These are phyloP conservation scores for Cicer chorassanicum DNA, from an alignment of 306 rosid genomes.

Conservation along the genomic window DNA sequence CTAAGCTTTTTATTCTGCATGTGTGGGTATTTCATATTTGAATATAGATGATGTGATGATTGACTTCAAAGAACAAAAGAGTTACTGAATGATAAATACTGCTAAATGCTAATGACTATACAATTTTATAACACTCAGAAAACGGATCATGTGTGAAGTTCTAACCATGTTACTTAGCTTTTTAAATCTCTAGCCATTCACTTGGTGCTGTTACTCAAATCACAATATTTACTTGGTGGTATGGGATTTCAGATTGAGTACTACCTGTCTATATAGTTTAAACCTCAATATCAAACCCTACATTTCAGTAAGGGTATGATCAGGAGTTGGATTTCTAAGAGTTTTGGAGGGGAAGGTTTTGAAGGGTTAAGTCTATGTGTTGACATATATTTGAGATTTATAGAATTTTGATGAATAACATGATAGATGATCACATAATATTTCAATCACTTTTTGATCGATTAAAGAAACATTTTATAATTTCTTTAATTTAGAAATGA, in stretches of 20 bases:
- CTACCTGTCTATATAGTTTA: not conserved
- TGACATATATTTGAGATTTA: no score
- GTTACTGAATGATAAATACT: not conserved
- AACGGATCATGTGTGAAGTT: not conserved
- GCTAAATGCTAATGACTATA: not conserved
- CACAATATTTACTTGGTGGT: not conserved
- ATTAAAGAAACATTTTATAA: no score
- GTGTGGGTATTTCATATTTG: not conserved
- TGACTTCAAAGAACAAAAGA: not conserved
- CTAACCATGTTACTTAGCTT: not conserved
- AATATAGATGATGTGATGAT: not conserved
- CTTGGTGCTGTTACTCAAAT: not conserved
- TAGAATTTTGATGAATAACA: no score
- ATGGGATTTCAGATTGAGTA: slow-evolving; percentile 10
- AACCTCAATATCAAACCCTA: not conserved
- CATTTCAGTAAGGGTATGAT: not conserved
- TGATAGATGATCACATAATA: no score
- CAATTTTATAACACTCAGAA: not conserved
- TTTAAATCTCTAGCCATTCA: slow-evolving; percentile 8
- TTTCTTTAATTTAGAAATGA: no score
- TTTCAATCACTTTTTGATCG: no score
- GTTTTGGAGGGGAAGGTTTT: no score
- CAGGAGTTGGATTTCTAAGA: no score
- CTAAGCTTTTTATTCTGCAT: slow-evolving; percentile 12
- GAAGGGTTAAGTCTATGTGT: no score